Evolutionary conservation across 805 yeast species (phyloP), one percentile per base, ranked within the genome.

Genomic region (Saturnispora zaruensis): DNA sequence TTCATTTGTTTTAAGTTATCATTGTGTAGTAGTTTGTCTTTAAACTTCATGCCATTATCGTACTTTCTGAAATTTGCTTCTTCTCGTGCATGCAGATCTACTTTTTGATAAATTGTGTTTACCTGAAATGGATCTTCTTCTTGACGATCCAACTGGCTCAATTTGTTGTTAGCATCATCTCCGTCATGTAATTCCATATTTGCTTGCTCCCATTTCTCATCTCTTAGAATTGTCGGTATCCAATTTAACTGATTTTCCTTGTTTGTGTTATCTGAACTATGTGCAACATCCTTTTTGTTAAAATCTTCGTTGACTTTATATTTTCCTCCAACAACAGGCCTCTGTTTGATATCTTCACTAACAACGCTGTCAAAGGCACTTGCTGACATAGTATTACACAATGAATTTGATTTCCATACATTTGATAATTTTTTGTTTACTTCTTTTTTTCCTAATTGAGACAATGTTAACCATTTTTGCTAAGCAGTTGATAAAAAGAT

Each of bases 31-130:
- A 50, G 45, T 33, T 61, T 34, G 3, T 56, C 60, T n/a, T 51
- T 51, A 20, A 51, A 53, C 40, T 62, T 60, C 34, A 55, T 38
- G 11, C 51, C 53, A 40, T 55, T 49, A 26, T 53, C 51, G 46
- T 64, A 64, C 46, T 60, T 62, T 23, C 60, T 57, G 65, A 67
- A 65, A 30, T 60, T 63, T 3, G 68, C 68, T 25, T 54, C 57
- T 25, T 56, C 57, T 26, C 57, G 54, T 0, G 55, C 60, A 9
- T 51, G 41, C 6, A 53, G 40, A 23, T 56, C 41, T 21, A 51
- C 23, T 26, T 55, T 58, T 32, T 53, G 53, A 9, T 59, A 51
- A 52, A 64, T 59, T 11, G 68, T 64, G 26, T 59, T 53, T 4
- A 40, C 41, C 3, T 26, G 13, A 20, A 58, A 46, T 7, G 49